A percentile compares a stretch with the other conserved stretches of the same genome.
Evolutionary conservation across 2,329 filamentous ascomycete genomes (phyloP).

Genomic region (Metarhizium album): DNA sequence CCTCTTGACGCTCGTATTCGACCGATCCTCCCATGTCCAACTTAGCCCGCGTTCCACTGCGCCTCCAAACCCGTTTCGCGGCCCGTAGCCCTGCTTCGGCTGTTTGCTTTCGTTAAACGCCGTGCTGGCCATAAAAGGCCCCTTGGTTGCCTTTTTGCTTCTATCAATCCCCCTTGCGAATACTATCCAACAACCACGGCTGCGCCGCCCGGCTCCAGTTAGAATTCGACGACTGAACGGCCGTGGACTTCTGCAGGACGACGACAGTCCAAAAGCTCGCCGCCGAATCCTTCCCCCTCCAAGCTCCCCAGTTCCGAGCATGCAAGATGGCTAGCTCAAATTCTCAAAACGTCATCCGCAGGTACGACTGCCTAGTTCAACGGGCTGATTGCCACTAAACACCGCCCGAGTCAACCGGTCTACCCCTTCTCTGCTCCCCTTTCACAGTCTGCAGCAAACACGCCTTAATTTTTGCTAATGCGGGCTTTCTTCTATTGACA

Average conservation of each 20-base stretch:
- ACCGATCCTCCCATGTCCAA: not conserved
- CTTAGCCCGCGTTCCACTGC: not conserved
- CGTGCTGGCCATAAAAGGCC: not conserved
- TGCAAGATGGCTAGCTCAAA: constrained; percentile 32
- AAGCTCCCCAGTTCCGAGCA: constrained; percentile 8
- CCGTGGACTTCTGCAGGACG: not conserved
- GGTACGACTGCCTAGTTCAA: constrained; percentile 34
- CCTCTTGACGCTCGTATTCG: constrained; percentile 1
- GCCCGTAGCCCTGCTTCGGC: not conserved
- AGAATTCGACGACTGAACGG: not conserved
- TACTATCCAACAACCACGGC: not conserved
- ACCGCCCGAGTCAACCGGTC: not conserved
- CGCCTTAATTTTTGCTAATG: not conserved
- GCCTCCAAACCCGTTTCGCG: not conserved
- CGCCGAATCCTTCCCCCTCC: not conserved
- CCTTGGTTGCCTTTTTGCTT: not conserved
- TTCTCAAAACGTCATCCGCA: constrained; percentile 51
- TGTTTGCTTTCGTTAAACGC: not conserved
- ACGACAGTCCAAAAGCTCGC: not conserved
- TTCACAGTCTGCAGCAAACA: no score
- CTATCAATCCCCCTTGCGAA: not conserved
- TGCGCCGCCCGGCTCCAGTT: not conserved
- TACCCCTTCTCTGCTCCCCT: not conserved
- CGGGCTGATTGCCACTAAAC: not conserved
- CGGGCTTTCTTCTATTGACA: constrained; percentile 24